Evolutionary conservation across 2,329 filamentous ascomycete species (phyloP).

Genomic region (Colletotrichum noveboracense): DNA sequence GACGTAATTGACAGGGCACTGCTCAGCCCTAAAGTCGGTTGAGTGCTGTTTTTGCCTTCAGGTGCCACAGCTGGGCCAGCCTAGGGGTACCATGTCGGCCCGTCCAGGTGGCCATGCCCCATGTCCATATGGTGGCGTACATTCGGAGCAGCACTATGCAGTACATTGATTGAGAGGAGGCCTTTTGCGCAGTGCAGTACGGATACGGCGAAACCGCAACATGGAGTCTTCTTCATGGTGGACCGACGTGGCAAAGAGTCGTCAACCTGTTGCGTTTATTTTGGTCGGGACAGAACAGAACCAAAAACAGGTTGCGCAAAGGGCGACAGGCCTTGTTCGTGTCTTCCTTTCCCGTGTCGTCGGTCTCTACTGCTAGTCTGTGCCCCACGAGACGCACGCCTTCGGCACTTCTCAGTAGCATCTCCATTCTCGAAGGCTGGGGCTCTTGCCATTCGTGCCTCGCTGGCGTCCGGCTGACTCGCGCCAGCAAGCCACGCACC

Average conservation of each 20-base stretch:
- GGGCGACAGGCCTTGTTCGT: not conserved
- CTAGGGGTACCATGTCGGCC: not conserved
- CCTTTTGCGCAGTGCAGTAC: not conserved
- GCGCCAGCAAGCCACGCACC: not conserved
- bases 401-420: slow-evolving; percentile 1
- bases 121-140: not conserved
- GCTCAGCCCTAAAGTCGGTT: slow-evolving; percentile 17
- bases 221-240: not conserved
- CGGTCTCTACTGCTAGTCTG: not conserved
- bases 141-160: not conserved
- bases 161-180: not conserved
- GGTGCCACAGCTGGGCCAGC: not conserved
- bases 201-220: not conserved
- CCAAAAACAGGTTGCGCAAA: not conserved
- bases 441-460: not conserved
- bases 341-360: not conserved
- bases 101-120: not conserved
- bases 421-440: not conserved
- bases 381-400: not conserved
- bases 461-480: not conserved
- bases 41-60: not conserved
- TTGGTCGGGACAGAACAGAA: not conserved
- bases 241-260: slow-evolving; percentile 6
- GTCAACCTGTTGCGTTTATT: slow-evolving; percentile 4
- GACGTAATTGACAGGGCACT: not conserved